Evolutionary conservation across 371 early-diverging fungal genomes (phyloP).

Genomic region (Circinella minor): DNA sequence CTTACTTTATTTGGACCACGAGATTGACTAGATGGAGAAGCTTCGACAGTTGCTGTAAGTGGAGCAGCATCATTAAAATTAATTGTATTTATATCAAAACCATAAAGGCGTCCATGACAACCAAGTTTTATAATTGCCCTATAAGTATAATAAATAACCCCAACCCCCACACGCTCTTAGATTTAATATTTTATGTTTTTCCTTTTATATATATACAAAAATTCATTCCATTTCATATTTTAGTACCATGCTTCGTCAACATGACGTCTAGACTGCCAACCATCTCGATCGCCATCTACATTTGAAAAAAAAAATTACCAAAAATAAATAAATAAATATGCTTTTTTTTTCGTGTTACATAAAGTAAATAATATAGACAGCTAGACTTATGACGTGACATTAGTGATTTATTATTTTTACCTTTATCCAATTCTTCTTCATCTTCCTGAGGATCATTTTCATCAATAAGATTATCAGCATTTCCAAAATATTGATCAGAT

Average conservation of each 20-base stretch:
- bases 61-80: constrained; percentile 80
- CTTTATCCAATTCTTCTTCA: constrained; percentile 13
- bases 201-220: constrained; percentile 13
- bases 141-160: constrained; percentile 9
- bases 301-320: too few relatives aligned
- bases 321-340: background rate
- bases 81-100: constrained; percentile 84
- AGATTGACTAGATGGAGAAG: constrained; percentile 7
- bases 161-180: too few relatives aligned
- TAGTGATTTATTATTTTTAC: background rate
- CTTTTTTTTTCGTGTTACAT: too few relatives aligned
- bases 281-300: constrained; percentile 34
- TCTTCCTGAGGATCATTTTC: constrained; percentile 41
- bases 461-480: constrained; percentile 72
- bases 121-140: constrained; percentile 76
- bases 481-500: constrained; percentile 83
- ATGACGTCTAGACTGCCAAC: constrained; percentile 42
- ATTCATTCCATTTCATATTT: constrained; percentile 9
- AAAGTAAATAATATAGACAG: too few relatives aligned
- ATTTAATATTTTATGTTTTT: too few relatives aligned
- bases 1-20: background rate
- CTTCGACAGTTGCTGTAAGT: constrained; percentile 63
- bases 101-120: constrained; percentile 69
- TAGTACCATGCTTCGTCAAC: constrained; percentile 63
- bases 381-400: too few relatives aligned